Base-by-base conservation (phyloP, 352 stramenopile genomes). In the Phytophthora citricola region DNA sequence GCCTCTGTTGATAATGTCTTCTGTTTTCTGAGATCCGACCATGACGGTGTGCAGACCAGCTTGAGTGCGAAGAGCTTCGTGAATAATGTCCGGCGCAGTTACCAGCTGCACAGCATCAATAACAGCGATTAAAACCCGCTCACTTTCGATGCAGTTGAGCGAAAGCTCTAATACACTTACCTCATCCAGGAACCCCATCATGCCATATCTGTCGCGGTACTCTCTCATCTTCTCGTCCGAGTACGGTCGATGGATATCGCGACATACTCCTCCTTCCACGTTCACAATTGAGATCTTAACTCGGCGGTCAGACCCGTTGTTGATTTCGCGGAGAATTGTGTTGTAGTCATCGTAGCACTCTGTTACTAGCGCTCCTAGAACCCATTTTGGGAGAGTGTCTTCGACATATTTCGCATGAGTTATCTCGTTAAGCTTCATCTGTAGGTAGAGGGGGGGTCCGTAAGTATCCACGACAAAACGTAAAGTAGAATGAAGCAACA, bases 301-400 rank as follows among this genome's bases (percentile, higher is more conserved):
- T 0, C 76, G 65, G 43, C 82, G 70, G 36, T 75, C 75, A 0
- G 67, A 78, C 45, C 81, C 73, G 55, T 74, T 82, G 14, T 85
- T 88, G 26, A 96, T 43, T 34, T 91, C 83, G 5, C 71, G 55
- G 14, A 95, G 75, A 54, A 96, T 81, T 3, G 76, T 89, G 57
- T 94, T 76, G 63, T 94, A 95, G 52, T 96, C 89, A 12, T 91
- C 83, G 27, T 89, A 79, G 48, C 85, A 92, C 67, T 96, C 89
- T 1, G 78, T 81, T 11, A 96, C 81, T 17, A 96, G 69, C 4
- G 83, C 81, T 17, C 74, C 78, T 58, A 94, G 76, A 20, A 95
- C 71, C 77, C 79, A 95, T 36, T 91, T 94, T 5, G 88, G 86
- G 7, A 96, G 65, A 8, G 81, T 93, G 46, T 93, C 85, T 70